These are phyloP conservation scores for Microglena sp. DNA, from an alignment of 139 green algal genomes.

Conservation along the genomic window DNA sequence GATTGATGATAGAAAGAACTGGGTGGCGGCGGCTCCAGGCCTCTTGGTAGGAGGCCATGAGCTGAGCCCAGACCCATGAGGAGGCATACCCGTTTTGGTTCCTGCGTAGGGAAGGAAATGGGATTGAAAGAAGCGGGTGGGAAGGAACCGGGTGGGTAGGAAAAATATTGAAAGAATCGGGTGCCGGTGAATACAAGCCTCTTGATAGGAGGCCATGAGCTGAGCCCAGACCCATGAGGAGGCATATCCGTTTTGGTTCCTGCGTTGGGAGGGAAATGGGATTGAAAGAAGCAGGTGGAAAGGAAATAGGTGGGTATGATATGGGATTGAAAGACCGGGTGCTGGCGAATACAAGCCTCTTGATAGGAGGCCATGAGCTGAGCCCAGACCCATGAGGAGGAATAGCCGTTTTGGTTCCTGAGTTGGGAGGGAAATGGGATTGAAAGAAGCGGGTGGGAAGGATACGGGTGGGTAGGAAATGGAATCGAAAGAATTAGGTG, in stretches of 20 bases:
- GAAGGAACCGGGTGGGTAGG: no score
- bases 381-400: slow-evolving; percentile 1
- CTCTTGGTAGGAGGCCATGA: slow-evolving; percentile 25
- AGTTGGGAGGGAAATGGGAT: no score
- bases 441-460: no score
- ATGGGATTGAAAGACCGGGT: slow-evolving; percentile 17
- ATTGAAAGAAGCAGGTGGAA: no score
- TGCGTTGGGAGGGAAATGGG: no score
- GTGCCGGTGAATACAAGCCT: slow-evolving; percentile 19
- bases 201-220: slow-evolving; percentile 24
- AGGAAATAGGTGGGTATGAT: no score
- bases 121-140: no score
- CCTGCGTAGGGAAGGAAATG: no score
- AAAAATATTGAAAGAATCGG: slow-evolving; percentile 15
- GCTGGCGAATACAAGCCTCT: slow-evolving; percentile 15
- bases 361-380: slow-evolving; percentile 24
- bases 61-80: slow-evolving; percentile 1
- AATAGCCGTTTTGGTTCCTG: no score
- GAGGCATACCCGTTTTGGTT: no score
- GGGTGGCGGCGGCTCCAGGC: slow-evolving; percentile 21
- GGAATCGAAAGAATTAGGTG: slow-evolving; percentile 18
- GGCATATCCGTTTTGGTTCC: no score
- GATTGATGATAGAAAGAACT: slow-evolving; percentile 12
- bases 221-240: not conserved
- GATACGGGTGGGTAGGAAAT: not conserved